phyloP scores from a whole-genome alignment of 2,329 filamentous ascomycete species.

The Apiospora saccharicola region DNA sequence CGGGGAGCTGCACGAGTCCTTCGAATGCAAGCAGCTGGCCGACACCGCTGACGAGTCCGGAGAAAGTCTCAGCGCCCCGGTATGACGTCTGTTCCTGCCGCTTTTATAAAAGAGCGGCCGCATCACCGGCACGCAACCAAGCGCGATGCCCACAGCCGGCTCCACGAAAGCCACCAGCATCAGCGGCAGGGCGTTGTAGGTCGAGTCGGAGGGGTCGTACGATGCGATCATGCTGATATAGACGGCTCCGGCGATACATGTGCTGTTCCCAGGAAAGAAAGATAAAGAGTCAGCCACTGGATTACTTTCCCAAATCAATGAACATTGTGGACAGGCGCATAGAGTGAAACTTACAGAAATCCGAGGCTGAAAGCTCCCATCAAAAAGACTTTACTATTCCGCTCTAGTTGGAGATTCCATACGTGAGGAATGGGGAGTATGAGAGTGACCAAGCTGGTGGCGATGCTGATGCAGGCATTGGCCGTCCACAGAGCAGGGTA shows the following conservation, averaged over 20 bases:
- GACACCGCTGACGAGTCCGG: not conserved
- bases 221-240: constrained; percentile 17
- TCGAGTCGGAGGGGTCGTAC: constrained; percentile 22
- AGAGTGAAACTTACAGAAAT: constrained; percentile 30
- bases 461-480: constrained; percentile 23
- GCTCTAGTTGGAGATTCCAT: constrained; percentile 29
- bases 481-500: constrained; percentile 24
- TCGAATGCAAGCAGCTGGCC: not conserved
- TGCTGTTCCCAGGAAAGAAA: not conserved
- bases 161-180: constrained; percentile 23
- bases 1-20: not conserved
- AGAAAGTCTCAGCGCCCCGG: not conserved
- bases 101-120: not conserved
- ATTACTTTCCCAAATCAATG: not conserved
- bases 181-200: constrained; percentile 20
- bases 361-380: constrained; percentile 34
- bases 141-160: constrained; percentile 21
- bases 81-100: not conserved
- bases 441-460: constrained; percentile 28
- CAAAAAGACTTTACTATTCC: constrained; percentile 29
- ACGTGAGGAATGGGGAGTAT: constrained; percentile 32
- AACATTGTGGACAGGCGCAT: too few species aligned
- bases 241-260: constrained; percentile 13
- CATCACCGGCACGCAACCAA: constrained; percentile 23
- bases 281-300: not conserved